phyloP scores from a whole-genome alignment of 257 asterid species.

The Solanum corneliomulleri region DNA sequence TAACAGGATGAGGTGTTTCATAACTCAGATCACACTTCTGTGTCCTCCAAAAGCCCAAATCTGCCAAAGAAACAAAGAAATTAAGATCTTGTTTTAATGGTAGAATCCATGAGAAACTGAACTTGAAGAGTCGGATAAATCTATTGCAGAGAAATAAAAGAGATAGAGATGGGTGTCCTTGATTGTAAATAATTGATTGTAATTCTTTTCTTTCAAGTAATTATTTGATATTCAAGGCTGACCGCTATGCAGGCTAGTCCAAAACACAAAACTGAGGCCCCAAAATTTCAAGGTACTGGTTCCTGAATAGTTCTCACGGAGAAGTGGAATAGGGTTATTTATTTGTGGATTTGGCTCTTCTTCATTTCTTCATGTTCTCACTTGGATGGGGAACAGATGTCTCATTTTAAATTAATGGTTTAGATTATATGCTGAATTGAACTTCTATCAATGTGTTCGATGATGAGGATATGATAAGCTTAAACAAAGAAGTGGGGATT shows the following conservation, averaged over 20 bases:
- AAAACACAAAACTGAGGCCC: neutral
- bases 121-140: neutral
- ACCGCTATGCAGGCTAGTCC: slow-evolving; percentile 37
- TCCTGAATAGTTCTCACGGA: neutral
- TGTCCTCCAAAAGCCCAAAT: slow-evolving; percentile 99
- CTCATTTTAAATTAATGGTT: neutral
- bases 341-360: neutral
- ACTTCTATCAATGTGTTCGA: neutral
- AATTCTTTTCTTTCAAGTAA: neutral
- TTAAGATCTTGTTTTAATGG: neutral
- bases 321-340: neutral
- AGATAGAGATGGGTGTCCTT: neutral
- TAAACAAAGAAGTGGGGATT: neutral
- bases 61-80: slow-evolving; percentile 23
- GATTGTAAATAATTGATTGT: neutral
- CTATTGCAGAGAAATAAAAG: neutral
- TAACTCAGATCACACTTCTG: slow-evolving; percentile 57
- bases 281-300: neutral
- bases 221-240: slow-evolving; percentile 7
- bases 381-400: neutral
- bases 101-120: neutral
- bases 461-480: neutral
- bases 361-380: neutral
- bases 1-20: neutral
- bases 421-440: neutral